Conservation (phyloP, 305 asterid species). For the Solanum aculeatissimum region DNA sequence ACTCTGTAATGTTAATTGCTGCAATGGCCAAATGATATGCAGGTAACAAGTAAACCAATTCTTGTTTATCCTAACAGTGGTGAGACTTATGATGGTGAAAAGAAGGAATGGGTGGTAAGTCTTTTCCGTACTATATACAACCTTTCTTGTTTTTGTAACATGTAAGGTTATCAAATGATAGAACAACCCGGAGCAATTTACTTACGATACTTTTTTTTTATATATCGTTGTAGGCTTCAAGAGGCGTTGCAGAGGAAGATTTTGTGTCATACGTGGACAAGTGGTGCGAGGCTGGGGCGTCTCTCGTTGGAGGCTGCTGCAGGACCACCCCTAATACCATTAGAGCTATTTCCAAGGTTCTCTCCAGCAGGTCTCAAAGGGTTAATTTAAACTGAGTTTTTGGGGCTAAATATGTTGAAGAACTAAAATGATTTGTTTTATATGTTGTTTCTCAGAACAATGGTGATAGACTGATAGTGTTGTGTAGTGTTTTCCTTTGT, state of each 20-base stretch:
- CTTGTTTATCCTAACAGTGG: conserved; percentile 82
- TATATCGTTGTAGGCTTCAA: conserved; percentile 28
- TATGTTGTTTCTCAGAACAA: neutral
- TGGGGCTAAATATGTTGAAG: neutral
- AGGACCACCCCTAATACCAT: conserved; percentile 75
- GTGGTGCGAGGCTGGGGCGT: conserved; percentile 79
- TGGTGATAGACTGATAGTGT: neutral
- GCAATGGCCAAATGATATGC: neutral
- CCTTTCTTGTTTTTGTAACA: neutral
- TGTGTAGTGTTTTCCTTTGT: neutral
- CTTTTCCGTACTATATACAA: neutral
- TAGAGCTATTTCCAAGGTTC: conserved; percentile 49
- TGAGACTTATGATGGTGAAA: conserved; percentile 55
- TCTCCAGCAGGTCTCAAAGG: conserved; percentile 7
- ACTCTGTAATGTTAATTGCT: neutral
- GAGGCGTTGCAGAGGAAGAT: conserved; percentile 41
- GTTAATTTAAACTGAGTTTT: neutral
- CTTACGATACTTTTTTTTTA: neutral
- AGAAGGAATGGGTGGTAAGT: conserved; percentile 78
- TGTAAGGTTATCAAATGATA: neutral
- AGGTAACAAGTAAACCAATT: conserved; percentile 68
- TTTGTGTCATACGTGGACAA: conserved; percentile 62
- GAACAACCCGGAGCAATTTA: neutral
- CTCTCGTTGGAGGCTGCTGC: conserved; percentile 79
- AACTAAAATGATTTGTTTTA: neutral